Base-by-base conservation (phyloP, 2,329 filamentous ascomycete species). In the Coniella lustricola region DNA sequence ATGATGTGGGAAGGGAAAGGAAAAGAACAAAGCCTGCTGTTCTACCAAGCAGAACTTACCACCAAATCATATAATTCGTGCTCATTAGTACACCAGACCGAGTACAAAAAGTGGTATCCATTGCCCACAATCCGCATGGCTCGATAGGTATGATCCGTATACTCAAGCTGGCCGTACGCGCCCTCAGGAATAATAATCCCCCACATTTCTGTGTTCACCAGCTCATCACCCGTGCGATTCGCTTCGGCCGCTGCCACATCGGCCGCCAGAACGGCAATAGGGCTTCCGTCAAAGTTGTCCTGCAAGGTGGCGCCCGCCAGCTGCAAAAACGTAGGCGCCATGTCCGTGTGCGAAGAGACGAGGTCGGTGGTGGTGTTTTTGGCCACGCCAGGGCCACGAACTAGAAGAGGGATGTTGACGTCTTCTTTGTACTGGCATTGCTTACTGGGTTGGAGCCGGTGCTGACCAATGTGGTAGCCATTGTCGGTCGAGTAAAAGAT, bases 81-180 rank as follows among this genome's bases (percentile, higher is more conserved):
- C 56, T 85, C 81, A 46, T 80, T 79, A 13, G 65, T 83, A 57
- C 83, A 87, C 81, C 82, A 87, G 0, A 85, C 79, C 0, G 78
- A 74, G 56, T 86, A 86, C 50, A 81, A 78, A 4, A 85, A 59
- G 55, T 75, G 78, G 56, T 84, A 85, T 3, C 64, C 62, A 1
- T 71, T 59, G 0, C 72, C 65, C 3, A 79, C 66, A 3, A 84
- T 62, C 14, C 79, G 70, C 18, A 82, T 54, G 0, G 69, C 72
- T 61, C 83, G 82, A 66, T 82, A 84, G 0, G 78, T 83, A 54
- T 82, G 82, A 48, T 72, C 70, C 2, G 45, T 35, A 3, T 8
- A 57, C 13, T 10, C 54, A 41, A 29, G 21, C 14, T 16, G 44
- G 36, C 8, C 17, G 13, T 21, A 46, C 56, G 38, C 58, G 3